Percentiles rank a stretch among this genome's conserved stretches.
phyloP scores from a whole-genome alignment of 441 rosid genomes.

The Bocquillonia castaneifolia region DNA sequence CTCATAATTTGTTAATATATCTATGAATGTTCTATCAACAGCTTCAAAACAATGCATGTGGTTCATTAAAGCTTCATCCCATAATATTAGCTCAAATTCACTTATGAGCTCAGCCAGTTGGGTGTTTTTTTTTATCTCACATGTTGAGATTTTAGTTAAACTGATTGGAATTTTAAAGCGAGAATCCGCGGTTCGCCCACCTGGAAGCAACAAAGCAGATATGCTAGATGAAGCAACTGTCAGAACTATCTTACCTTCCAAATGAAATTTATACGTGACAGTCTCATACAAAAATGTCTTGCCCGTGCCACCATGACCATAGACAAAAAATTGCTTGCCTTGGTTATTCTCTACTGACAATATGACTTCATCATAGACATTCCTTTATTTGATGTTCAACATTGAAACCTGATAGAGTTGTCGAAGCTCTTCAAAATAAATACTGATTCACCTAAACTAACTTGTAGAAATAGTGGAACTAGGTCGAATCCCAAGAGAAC shows the following conservation, averaged over 20 bases:
- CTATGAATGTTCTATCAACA: background rate
- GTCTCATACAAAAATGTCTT: background rate
- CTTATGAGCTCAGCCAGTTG: background rate
- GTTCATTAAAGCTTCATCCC: background rate
- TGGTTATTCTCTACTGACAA: rapidly evolving
- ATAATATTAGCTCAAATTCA: background rate
- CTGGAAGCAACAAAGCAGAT: background rate
- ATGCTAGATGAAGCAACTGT: background rate
- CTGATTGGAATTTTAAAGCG: background rate
- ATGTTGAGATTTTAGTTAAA: background rate
- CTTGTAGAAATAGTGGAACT: no score
- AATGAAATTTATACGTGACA: background rate
- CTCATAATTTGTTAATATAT: no score
- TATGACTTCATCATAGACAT: background rate
- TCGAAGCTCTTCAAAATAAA: no score
- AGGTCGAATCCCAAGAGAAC: no score
- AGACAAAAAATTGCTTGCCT: background rate
- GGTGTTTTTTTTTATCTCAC: background rate
- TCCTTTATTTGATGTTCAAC: background rate
- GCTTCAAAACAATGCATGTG: background rate
- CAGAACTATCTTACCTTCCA: background rate
- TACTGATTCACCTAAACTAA: no score
- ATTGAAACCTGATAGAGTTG: no score
- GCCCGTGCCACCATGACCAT: background rate
- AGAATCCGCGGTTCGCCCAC: background rate